A percentile compares a stretch with the other conserved stretches of the same genome.
Evolutionary conservation across 2,329 filamentous ascomycete genomes (phyloP).

Genomic region (Sporothrix curviconia): DNA sequence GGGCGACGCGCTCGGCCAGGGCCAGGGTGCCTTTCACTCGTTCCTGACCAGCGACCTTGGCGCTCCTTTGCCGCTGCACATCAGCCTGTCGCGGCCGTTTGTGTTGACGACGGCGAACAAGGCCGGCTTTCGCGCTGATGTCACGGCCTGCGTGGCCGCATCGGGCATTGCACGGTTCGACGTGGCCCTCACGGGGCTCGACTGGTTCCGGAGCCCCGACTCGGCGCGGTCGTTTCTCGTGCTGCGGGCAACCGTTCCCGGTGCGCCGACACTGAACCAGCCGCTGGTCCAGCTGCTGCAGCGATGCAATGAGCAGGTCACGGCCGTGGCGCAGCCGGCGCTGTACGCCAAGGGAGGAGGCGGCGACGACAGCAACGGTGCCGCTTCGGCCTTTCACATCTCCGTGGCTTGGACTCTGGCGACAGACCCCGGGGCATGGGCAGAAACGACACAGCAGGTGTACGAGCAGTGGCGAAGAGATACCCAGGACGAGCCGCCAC

Average conservation of each 20-base stretch:
- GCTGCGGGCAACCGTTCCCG: slow-evolving; percentile 45
- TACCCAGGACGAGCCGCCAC: slow-evolving; percentile 18
- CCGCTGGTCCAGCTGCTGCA: slow-evolving; percentile 57
- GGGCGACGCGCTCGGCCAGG: slow-evolving; percentile 25
- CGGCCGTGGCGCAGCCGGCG: slow-evolving; percentile 56
- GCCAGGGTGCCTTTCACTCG: slow-evolving; percentile 45
- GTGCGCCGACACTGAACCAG: slow-evolving; percentile 31
- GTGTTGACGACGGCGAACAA: slow-evolving; percentile 67
- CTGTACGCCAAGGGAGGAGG: slow-evolving; percentile 51
- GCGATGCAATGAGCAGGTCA: slow-evolving; percentile 59
- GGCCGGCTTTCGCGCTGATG: slow-evolving; percentile 54
- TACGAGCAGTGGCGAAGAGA: slow-evolving; percentile 23
- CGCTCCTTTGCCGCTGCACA: slow-evolving; percentile 73
- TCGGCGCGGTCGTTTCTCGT: slow-evolving; percentile 80
- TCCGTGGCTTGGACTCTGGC: slow-evolving; percentile 80
- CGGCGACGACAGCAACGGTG: neutral
- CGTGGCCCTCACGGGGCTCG: slow-evolving; percentile 34
- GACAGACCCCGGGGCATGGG: slow-evolving; percentile 39
- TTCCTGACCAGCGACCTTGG: slow-evolving; percentile 73
- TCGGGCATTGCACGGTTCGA: slow-evolving; percentile 26
- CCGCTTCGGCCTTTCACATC: slow-evolving; percentile 63
- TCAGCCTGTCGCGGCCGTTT: slow-evolving; percentile 81
- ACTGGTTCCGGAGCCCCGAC: slow-evolving; percentile 48
- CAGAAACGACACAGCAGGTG: slow-evolving; percentile 29
- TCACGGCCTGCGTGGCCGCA: slow-evolving; percentile 40